phyloP scores from a whole-genome alignment of 192 early-diverging fungal genomes.

The Gigaspora rosea region DNA sequence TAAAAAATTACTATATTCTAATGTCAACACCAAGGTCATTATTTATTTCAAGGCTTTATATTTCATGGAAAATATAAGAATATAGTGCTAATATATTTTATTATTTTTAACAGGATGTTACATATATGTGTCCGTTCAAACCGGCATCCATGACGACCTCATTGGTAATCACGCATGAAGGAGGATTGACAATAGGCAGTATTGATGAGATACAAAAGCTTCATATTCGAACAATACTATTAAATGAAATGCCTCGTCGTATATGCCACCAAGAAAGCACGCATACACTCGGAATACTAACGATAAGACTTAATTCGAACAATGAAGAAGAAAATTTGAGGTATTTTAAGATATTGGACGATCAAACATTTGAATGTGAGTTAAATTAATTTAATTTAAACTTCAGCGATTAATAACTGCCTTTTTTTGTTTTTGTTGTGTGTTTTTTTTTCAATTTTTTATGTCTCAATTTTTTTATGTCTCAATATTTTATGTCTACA shows the following conservation, averaged over 20 bases:
- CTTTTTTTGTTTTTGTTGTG: neutral
- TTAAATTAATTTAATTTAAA: neutral
- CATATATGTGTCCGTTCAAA: constrained; percentile 65
- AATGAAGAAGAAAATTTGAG: neutral
- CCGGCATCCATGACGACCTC: constrained; percentile 51
- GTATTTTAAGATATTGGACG: constrained; percentile 67
- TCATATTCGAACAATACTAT: constrained; percentile 69
- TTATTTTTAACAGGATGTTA: constrained; percentile 50
- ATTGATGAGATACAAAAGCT: constrained; percentile 85
- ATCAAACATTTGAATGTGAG: constrained; percentile 73
- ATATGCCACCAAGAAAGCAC: constrained; percentile 62
- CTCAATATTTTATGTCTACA: neutral
- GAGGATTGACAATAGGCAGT: constrained; percentile 65
- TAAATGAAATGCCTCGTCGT: constrained; percentile 69
- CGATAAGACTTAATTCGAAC: constrained; percentile 30
- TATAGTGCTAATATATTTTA: no score
- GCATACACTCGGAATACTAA: constrained; percentile 67
- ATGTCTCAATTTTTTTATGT: no score
- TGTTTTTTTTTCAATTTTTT: neutral
- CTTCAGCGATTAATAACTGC: neutral
- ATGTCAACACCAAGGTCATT: constrained; percentile 76
- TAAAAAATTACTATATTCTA: constrained; percentile 77
- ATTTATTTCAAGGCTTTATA: neutral
- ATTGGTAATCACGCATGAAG: constrained; percentile 66
- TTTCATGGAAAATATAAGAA: neutral